These are phyloP conservation scores for Aspergillus hiratsukae DNA, from an alignment of 2,329 filamentous ascomycete genomes.

Conservation along the genomic window DNA sequence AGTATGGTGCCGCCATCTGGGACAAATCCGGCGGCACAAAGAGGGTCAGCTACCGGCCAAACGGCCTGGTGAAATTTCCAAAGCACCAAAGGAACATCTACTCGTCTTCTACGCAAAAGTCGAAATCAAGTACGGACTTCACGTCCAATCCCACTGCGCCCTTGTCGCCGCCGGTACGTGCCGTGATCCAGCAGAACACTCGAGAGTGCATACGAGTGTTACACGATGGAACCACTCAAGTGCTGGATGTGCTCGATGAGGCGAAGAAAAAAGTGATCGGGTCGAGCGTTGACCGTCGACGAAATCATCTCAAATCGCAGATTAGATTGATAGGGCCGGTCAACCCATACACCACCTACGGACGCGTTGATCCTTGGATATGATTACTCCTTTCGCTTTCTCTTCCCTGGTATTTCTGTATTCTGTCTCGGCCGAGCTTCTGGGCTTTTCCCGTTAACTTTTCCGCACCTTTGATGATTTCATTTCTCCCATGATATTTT, in stretches of 20 bases:
- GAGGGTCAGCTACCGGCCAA: constrained; percentile 18
- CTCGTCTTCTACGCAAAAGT: constrained; percentile 2
- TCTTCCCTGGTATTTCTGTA: background rate
- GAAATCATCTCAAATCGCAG: constrained; percentile 36
- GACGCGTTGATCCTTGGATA: constrained; percentile 26
- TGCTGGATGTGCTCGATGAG: constrained; percentile 26
- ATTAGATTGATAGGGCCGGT: constrained; percentile 39
- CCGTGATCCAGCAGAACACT: constrained; percentile 21
- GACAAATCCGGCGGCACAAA: constrained; percentile 25
- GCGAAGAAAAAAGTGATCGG: constrained; percentile 32
- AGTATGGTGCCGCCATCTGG: constrained; percentile 33
- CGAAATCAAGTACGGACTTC: background rate
- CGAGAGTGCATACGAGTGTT: constrained; percentile 22
- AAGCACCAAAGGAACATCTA: constrained; percentile 10
- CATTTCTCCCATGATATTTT: background rate
- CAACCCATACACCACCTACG: constrained; percentile 25
- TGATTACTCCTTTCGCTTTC: constrained; percentile 11
- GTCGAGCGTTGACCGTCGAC: constrained; percentile 31
- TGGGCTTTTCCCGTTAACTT: background rate
- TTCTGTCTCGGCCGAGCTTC: background rate
- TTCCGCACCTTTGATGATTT: background rate
- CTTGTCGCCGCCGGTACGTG: constrained; percentile 16
- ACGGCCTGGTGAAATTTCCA: constrained; percentile 17
- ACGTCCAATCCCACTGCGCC: constrained; percentile 12
- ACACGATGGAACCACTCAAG: constrained; percentile 23